Percentiles rank a stretch among this genome's conserved stretches.
phyloP scores from a whole-genome alignment of 495 filamentous ascomycete species.

The Aspergillus cavernicola region DNA sequence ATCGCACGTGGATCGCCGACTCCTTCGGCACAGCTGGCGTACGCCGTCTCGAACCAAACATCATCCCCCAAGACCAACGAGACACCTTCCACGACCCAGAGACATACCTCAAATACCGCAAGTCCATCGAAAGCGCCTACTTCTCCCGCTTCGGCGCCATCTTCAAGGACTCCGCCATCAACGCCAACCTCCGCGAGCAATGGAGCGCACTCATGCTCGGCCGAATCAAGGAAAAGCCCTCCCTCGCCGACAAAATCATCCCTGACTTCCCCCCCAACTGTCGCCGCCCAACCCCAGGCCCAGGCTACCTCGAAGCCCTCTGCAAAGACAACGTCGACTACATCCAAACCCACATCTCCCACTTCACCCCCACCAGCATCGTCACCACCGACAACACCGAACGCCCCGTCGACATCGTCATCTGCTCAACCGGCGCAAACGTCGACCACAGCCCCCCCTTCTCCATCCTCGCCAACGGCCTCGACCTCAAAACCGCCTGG shows the following conservation, averaged over 20 bases:
- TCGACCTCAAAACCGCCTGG: constrained; percentile 49
- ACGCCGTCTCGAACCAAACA: constrained; percentile 44
- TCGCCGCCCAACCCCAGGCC: constrained; percentile 66
- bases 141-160: constrained; percentile 54
- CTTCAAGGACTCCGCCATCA: constrained; percentile 52
- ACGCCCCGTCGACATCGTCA: constrained; percentile 53
- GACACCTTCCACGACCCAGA: constrained; percentile 47
- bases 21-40: constrained; percentile 46
- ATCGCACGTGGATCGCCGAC: constrained; percentile 64
- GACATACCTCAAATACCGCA: constrained; percentile 48
- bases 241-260: constrained; percentile 50
- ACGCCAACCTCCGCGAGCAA: constrained; percentile 41
- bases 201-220: constrained; percentile 52
- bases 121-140: constrained; percentile 51
- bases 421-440: constrained; percentile 70
- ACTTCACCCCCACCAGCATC: constrained; percentile 55
- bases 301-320: constrained; percentile 68
- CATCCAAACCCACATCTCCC: constrained; percentile 52
- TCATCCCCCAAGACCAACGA: constrained; percentile 47
- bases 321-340: constrained; percentile 59
- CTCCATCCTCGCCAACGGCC: constrained; percentile 47
- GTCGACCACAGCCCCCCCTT: constrained; percentile 57
- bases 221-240: constrained; percentile 50
- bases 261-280: constrained; percentile 67
- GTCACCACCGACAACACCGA: constrained; percentile 49